Percentiles rank a stretch among this genome's conserved stretches.
Evolutionary conservation across 768 basidiomycete genomes (phyloP).

Genomic region (Nidularia sp.): DNA sequence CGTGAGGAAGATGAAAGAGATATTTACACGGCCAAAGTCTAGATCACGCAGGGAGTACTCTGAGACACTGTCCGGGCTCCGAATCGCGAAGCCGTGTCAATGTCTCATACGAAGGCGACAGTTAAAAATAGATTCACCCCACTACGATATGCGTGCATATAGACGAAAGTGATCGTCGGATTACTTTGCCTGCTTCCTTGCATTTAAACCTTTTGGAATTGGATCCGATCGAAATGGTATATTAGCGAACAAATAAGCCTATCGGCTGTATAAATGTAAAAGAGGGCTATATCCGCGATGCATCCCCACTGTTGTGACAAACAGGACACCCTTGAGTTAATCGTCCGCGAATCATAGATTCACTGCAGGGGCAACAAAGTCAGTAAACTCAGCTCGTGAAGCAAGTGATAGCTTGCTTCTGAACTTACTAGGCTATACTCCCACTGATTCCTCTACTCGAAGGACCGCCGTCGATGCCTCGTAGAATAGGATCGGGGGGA

Average conservation of each 20-base stretch:
- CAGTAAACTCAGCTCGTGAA: slow-evolving; percentile 1
- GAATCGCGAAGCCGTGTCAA: no score
- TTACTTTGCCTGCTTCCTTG: background rate
- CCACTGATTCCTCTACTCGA: slow-evolving; percentile 48
- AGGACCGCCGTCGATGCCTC: slow-evolving; percentile 36
- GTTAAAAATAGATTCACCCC: no score
- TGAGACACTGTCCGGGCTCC: no score
- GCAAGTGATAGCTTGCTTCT: background rate
- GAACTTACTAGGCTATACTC: slow-evolving; percentile 74
- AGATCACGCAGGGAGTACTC: no score
- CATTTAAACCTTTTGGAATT: no score
- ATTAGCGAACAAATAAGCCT: background rate
- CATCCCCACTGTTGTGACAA: slow-evolving; percentile 60
- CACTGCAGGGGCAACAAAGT: slow-evolving; percentile 31
- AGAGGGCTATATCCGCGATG: slow-evolving; percentile 21
- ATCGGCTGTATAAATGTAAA: background rate
- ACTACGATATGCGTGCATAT: background rate
- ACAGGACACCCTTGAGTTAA: slow-evolving; percentile 74
- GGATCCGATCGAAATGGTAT: background rate
- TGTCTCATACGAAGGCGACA: no score
- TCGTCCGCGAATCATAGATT: slow-evolving; percentile 64
- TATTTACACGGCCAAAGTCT: no score
- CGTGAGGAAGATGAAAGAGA: no score
- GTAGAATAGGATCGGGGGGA: slow-evolving; percentile 51
- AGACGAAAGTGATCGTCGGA: background rate